Conservation (phyloP, 1,284 basidiomycete genomes). For the Sanguinoderma infundibulare region DNA sequence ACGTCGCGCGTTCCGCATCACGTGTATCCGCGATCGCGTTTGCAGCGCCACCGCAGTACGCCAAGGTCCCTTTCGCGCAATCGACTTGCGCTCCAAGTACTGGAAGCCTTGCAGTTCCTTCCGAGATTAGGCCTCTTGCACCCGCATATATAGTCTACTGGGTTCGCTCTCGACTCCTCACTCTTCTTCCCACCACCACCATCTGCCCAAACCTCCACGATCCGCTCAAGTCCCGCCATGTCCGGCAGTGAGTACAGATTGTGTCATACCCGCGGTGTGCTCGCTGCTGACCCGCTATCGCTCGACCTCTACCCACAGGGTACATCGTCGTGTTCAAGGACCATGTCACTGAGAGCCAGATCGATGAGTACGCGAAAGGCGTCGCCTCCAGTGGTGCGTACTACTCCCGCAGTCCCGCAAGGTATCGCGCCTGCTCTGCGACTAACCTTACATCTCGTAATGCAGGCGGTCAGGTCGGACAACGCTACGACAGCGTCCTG, state of each 20-base stretch:
- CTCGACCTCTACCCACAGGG: conserved; percentile 33
- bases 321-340: conserved; percentile 68
- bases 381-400: conserved; percentile 45
- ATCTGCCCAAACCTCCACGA: background rate
- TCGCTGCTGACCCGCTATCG: background rate
- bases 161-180: background rate
- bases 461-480: conserved; percentile 49
- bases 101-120: background rate
- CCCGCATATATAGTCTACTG: background rate
- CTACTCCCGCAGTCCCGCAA: background rate
- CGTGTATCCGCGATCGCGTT: conserved; percentile 4
- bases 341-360: conserved; percentile 43
- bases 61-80: too few relatives aligned
- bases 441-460: background rate
- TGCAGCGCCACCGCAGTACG: conserved; percentile 14
- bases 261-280: background rate
- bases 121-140: background rate
- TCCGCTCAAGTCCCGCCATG: conserved; percentile 21
- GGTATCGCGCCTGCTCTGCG: background rate
- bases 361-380: conserved; percentile 47
- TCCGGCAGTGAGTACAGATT: conserved; percentile 27
- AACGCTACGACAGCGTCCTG: conserved; percentile 43
- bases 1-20: conserved; percentile 6
- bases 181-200: background rate
- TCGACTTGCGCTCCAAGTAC: background rate